These are phyloP conservation scores for Cucurbita argyrosperma DNA, from an alignment of 306 rosid genomes.

Conservation along the genomic window DNA sequence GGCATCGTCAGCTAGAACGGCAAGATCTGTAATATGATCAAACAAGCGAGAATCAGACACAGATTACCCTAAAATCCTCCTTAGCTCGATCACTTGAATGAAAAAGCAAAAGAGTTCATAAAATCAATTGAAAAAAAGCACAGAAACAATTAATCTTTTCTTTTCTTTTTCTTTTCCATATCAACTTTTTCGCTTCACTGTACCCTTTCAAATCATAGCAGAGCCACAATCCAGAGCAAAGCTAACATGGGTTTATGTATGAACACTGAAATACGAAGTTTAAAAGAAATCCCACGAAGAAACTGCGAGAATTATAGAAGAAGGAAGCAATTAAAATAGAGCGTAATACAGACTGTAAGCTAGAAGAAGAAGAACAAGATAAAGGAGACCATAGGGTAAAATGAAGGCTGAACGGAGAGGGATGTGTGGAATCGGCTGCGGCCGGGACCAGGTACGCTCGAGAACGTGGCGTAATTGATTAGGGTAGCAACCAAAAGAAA, in stretches of 20 bases:
- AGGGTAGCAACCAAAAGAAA: not conserved
- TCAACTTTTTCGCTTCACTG: not conserved
- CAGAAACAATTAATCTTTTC: not conserved
- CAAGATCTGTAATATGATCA: constrained; percentile 1
- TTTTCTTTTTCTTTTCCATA: not conserved
- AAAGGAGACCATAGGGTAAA: not conserved
- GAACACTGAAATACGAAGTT: not conserved
- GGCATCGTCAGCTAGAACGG: constrained; percentile 28
- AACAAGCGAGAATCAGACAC: not conserved
- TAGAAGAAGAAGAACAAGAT: constrained; percentile 1
- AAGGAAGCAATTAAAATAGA: constrained; percentile 18
- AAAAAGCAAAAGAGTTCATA: not conserved
- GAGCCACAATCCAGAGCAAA: not conserved
- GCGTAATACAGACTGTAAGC: constrained; percentile 15
- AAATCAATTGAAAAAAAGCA: not conserved
- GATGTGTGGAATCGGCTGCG: not conserved
- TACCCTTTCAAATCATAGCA: constrained; percentile 7
- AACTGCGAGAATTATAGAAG: constrained; percentile 4
- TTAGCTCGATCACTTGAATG: not conserved
- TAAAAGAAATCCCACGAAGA: constrained; percentile 3
- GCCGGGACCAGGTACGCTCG: not conserved
- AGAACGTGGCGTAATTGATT: constrained; percentile 11
- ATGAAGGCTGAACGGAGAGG: not conserved
- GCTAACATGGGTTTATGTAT: not conserved
- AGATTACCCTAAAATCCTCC: not conserved